Conservation (phyloP, 495 filamentous ascomycete species). For the Recurvomyces mirabilis region DNA sequence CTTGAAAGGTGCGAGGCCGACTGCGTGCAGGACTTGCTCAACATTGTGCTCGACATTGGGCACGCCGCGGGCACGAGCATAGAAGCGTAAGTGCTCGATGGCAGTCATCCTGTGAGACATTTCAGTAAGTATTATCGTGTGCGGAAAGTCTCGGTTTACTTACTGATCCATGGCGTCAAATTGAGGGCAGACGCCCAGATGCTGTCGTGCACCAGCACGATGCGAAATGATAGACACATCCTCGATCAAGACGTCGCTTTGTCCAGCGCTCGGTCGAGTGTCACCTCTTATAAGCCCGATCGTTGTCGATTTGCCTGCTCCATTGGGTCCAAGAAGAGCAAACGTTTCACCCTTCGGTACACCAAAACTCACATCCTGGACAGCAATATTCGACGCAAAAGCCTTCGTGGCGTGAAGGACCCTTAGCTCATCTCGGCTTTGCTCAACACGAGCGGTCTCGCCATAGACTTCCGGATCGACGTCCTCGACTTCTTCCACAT, state of each 20-base stretch:
- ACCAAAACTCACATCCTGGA: conserved; percentile 73
- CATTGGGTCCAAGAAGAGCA: conserved; percentile 77
- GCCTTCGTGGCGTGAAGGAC: conserved; percentile 66
- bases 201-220: conserved; percentile 52
- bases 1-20: conserved; percentile 41
- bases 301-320: conserved; percentile 73
- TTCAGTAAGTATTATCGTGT: too few species aligned
- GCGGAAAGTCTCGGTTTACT: too few species aligned
- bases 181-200: conserved; percentile 63
- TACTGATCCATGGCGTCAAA: conserved; percentile 45
- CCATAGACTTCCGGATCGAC: conserved; percentile 38
- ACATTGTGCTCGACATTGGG: conserved; percentile 53
- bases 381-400: conserved; percentile 57
- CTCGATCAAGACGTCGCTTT: conserved; percentile 60
- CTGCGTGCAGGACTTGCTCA: conserved; percentile 27
- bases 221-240: conserved; percentile 53
- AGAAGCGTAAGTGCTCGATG: conserved; percentile 60
- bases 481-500: conserved; percentile 36
- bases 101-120: too few species aligned
- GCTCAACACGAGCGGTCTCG: conserved; percentile 38
- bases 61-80: conserved; percentile 60
- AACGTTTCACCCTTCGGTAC: conserved; percentile 69
- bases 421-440: conserved; percentile 54
- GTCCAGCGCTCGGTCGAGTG: conserved; percentile 47
- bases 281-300: conserved; percentile 81